phyloP scores from a whole-genome alignment of 108 stramenopile genomes.

The Cyclostephanos tholiformis region DNA sequence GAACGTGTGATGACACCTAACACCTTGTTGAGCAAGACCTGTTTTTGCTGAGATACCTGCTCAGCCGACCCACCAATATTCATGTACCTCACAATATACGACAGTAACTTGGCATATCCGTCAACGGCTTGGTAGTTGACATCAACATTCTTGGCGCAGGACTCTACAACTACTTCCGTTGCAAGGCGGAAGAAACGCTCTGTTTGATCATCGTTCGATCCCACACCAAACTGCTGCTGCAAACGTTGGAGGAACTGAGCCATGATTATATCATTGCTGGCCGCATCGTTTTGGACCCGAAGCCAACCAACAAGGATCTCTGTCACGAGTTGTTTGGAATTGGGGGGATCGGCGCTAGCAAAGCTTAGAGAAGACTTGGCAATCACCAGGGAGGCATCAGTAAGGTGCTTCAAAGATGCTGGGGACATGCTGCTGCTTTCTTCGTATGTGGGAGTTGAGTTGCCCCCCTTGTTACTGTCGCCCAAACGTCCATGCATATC shows the following conservation, averaged over 20 bases:
- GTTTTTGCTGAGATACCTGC: slow-evolving; percentile 68
- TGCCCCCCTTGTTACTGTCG: slow-evolving; percentile 10
- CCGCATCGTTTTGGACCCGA: slow-evolving; percentile 84
- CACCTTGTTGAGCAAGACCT: slow-evolving; percentile 91
- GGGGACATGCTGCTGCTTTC: slow-evolving; percentile 76
- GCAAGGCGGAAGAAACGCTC: slow-evolving; percentile 96
- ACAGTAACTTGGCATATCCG: slow-evolving; percentile 91
- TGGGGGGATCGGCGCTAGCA: slow-evolving; percentile 73
- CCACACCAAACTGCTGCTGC: slow-evolving; percentile 86
- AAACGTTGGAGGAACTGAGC: slow-evolving; percentile 90
- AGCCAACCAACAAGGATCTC: slow-evolving; percentile 95
- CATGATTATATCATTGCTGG: slow-evolving; percentile 86
- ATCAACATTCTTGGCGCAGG: slow-evolving; percentile 68
- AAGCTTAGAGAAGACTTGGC: slow-evolving; percentile 72
- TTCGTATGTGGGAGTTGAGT: slow-evolving; percentile 38
- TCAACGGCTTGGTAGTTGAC: slow-evolving; percentile 92
- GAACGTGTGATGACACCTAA: slow-evolving; percentile 79
- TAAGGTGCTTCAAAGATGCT: slow-evolving; percentile 58
- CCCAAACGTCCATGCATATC: slow-evolving; percentile 23
- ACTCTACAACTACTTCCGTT: slow-evolving; percentile 89
- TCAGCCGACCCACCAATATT: slow-evolving; percentile 65
- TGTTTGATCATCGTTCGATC: slow-evolving; percentile 88
- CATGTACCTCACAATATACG: slow-evolving; percentile 84
- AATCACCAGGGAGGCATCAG: slow-evolving; percentile 61
- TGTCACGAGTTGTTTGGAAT: slow-evolving; percentile 87